Percentiles rank a stretch among this genome's conserved stretches.
Conservation (phyloP, 2,329 filamentous ascomycete species). For the Neospermospora avenae region DNA sequence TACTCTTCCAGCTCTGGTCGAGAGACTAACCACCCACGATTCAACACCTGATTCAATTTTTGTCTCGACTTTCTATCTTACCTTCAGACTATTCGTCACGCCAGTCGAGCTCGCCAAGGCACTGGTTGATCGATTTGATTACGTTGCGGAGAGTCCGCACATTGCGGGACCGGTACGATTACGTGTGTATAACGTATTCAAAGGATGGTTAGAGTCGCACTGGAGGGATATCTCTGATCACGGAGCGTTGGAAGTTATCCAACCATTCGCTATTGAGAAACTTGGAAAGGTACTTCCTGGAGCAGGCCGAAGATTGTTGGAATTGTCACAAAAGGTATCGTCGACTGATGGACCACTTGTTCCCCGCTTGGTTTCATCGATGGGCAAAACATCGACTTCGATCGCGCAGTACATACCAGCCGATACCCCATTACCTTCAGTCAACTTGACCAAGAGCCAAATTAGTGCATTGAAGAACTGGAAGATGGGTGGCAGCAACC, state of each 20-base stretch:
- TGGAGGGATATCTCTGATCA: slow-evolving; percentile 83
- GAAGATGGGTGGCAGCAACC: slow-evolving; percentile 66
- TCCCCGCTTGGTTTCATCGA: slow-evolving; percentile 77
- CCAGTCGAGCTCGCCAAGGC: slow-evolving; percentile 74
- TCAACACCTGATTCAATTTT: slow-evolving; percentile 89
- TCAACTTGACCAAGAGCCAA: slow-evolving; percentile 73
- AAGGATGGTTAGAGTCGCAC: slow-evolving; percentile 94
- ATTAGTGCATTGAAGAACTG: slow-evolving; percentile 67
- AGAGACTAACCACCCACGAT: slow-evolving; percentile 89
- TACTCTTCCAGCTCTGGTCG: slow-evolving; percentile 85
- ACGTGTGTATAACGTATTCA: slow-evolving; percentile 93
- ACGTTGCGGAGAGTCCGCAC: slow-evolving; percentile 73
- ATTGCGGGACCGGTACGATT: slow-evolving; percentile 79
- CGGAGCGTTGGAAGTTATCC: slow-evolving; percentile 70
- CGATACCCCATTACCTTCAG: slow-evolving; percentile 67
- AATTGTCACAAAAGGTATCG: slow-evolving; percentile 76
- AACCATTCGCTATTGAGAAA: slow-evolving; percentile 73
- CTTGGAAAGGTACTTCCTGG: slow-evolving; percentile 67
- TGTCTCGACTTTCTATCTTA: slow-evolving; percentile 92
- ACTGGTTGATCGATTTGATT: slow-evolving; percentile 89
- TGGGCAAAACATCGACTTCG: slow-evolving; percentile 82
- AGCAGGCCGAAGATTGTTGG: slow-evolving; percentile 75
- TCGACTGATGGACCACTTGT: slow-evolving; percentile 71
- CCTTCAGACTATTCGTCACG: slow-evolving; percentile 88
- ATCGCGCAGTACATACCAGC: slow-evolving; percentile 66